Percentiles rank a stretch among this genome's conserved stretches.
Conservation (phyloP, 805 yeast species). For the Komagataella kurtzmanii region DNA sequence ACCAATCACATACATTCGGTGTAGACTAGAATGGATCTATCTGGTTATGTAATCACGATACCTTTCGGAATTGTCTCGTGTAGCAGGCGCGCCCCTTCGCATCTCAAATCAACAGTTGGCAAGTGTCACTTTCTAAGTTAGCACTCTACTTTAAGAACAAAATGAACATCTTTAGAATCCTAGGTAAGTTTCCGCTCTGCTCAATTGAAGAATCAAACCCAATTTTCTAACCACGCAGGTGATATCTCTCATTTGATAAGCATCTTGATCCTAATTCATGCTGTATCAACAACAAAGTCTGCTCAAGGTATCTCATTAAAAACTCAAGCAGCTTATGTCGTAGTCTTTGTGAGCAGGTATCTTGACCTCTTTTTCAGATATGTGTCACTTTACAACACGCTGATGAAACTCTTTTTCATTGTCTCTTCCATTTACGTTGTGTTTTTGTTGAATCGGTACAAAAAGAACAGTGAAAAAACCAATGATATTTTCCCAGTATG, state of each 20-base stretch:
- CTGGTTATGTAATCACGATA: background rate
- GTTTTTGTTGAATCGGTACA: constrained; percentile 42
- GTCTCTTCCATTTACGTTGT: constrained; percentile 64
- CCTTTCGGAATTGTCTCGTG: background rate
- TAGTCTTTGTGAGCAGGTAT: constrained; percentile 66
- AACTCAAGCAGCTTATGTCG: constrained; percentile 68
- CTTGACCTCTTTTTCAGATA: constrained; percentile 45
- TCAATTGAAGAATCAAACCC: constrained; percentile 1
- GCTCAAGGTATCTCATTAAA: constrained; percentile 80
- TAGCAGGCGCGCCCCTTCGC: background rate
- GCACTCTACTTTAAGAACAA: constrained; percentile 4
- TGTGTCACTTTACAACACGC: constrained; percentile 58
- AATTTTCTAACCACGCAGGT: constrained; percentile 22
- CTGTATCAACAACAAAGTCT: constrained; percentile 51
- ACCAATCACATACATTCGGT: background rate
- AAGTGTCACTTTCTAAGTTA: background rate
- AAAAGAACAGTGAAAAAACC: constrained; percentile 46
- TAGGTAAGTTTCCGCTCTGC: constrained; percentile 5
- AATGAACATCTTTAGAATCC: constrained; percentile 29
- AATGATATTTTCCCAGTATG: constrained; percentile 66
- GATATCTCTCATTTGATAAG: constrained; percentile 79
- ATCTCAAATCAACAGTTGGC: background rate
- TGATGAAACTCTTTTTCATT: constrained; percentile 76
- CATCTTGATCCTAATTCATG: constrained; percentile 59
- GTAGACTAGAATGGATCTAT: background rate